phyloP scores from a whole-genome alignment of 2,329 filamentous ascomycete species.

The Chaetomiaceae sp. region DNA sequence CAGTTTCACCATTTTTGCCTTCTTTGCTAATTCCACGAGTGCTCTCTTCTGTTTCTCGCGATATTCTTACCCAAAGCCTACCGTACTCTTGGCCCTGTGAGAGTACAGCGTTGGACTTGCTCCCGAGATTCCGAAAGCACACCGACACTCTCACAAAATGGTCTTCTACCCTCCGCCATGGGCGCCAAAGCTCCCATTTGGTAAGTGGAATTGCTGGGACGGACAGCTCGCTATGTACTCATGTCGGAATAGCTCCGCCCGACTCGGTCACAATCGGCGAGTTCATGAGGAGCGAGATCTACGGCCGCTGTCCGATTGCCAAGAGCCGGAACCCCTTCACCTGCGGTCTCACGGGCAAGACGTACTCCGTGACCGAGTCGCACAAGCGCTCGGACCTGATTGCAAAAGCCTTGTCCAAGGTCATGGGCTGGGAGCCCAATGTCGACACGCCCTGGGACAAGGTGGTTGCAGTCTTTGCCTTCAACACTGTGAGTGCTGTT shows the following conservation, averaged over 20 bases:
- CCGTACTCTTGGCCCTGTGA: too few relatives aligned
- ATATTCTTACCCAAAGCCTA: too few relatives aligned
- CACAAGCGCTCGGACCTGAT: constrained; percentile 62
- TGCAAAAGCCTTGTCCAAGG: constrained; percentile 63
- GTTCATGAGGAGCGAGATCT: constrained; percentile 69
- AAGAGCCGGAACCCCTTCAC: constrained; percentile 68
- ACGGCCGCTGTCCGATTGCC: constrained; percentile 61
- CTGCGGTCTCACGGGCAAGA: constrained; percentile 67
- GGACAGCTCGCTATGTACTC: not conserved
- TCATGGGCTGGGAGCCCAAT: constrained; percentile 67
- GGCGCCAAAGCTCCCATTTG: constrained; percentile 55
- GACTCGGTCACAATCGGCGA: constrained; percentile 71
- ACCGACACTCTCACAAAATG: constrained; percentile 33
- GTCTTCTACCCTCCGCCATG: constrained; percentile 59
- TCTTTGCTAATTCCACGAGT: too few relatives aligned
- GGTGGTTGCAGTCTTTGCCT: constrained; percentile 69
- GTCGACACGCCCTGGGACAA: constrained; percentile 76
- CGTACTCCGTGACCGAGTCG: constrained; percentile 60
- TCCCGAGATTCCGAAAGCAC: too few relatives aligned
- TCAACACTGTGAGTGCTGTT: constrained; percentile 63
- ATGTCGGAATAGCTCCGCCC: constrained; percentile 48
- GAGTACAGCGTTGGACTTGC: too few relatives aligned
- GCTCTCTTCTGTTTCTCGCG: too few relatives aligned
- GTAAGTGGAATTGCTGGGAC: constrained; percentile 32
- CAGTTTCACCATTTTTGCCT: too few relatives aligned